Conservation (phyloP, 78 protist species). For the Bigelowiella natans region DNA sequence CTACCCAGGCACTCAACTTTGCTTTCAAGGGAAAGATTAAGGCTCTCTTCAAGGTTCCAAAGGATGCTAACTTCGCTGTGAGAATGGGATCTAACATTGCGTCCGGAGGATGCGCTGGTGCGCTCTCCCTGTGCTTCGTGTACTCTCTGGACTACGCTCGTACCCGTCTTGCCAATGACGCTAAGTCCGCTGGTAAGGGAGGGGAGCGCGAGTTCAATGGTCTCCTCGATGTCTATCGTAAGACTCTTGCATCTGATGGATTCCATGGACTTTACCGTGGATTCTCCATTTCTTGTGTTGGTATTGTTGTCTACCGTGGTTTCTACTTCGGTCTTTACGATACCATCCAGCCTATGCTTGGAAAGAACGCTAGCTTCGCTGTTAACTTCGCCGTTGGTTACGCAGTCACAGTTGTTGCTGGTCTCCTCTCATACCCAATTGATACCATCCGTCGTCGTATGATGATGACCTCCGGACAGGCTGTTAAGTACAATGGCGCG, state of each 20-base stretch:
- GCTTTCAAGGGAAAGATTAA: conserved; percentile 92
- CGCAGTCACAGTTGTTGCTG: conserved; percentile 64
- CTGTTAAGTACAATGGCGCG: conserved; percentile 59
- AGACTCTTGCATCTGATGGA: conserved; percentile 56
- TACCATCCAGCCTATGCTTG: conserved; percentile 42
- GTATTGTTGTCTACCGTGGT: conserved; percentile 89
- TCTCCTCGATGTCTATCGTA: conserved; percentile 66
- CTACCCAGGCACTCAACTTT: conserved; percentile 95
- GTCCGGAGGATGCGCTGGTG: conserved; percentile 97
- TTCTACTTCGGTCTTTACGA: conserved; percentile 88
- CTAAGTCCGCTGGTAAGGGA: conserved; percentile 37
- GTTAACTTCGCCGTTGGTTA: conserved; percentile 49
- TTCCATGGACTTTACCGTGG: conserved; percentile 84
- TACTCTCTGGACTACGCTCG: conserved; percentile 95
- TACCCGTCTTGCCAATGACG: conserved; percentile 65
- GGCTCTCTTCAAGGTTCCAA: conserved; percentile 50
- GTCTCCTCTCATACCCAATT: conserved; percentile 83
- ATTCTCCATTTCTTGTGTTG: conserved; percentile 77
- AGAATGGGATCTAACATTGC: conserved; percentile 52
- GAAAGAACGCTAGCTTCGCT: conserved; percentile 16
- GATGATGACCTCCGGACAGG: conserved; percentile 68
- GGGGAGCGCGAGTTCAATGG: conserved; percentile 85
- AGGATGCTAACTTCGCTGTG: not conserved
- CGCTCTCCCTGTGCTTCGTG: conserved; percentile 77
- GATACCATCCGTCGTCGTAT: conserved; percentile 92